phyloP scores from a whole-genome alignment of 441 rosid species.

The Populus hybrid region DNA sequence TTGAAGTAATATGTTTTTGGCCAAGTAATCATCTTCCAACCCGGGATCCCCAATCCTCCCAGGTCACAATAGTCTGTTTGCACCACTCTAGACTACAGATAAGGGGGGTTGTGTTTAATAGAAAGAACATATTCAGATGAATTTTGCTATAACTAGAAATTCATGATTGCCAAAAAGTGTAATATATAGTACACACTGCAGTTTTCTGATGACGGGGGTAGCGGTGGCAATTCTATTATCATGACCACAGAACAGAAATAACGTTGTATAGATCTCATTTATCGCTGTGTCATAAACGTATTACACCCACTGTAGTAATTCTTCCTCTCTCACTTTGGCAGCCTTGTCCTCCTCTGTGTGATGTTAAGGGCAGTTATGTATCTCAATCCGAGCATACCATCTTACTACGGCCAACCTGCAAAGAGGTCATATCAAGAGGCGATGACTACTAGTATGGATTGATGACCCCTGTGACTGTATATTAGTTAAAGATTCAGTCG shows the following conservation, averaged over 20 bases:
- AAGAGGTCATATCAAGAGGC: conserved; percentile 90
- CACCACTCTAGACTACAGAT: background rate
- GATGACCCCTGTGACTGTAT: too few species aligned
- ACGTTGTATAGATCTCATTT: background rate
- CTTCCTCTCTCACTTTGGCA: conserved; percentile 28
- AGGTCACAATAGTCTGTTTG: background rate
- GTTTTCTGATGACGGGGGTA: background rate
- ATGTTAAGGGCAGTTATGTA: conserved; percentile 83
- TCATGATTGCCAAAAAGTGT: too few species aligned
- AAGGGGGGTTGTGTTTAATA: background rate
- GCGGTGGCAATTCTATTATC: too few species aligned
- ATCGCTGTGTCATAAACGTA: background rate
- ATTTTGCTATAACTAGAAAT: background rate
- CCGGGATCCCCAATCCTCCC: background rate
- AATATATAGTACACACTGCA: background rate
- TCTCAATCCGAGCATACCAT: conserved; percentile 96
- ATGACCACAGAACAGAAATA: too few species aligned
- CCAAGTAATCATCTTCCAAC: background rate
- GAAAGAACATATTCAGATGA: background rate
- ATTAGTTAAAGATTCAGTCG: too few species aligned
- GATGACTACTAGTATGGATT: conserved; percentile 52
- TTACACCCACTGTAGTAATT: background rate
- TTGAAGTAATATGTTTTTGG: background rate
- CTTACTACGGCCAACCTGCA: conserved; percentile 91
- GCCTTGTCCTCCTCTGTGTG: conserved; percentile 92